Percentiles rank a stretch among this genome's conserved stretches.
phyloP scores from a whole-genome alignment of 23 red algal genomes.

The Pyropia haitanensis region DNA sequence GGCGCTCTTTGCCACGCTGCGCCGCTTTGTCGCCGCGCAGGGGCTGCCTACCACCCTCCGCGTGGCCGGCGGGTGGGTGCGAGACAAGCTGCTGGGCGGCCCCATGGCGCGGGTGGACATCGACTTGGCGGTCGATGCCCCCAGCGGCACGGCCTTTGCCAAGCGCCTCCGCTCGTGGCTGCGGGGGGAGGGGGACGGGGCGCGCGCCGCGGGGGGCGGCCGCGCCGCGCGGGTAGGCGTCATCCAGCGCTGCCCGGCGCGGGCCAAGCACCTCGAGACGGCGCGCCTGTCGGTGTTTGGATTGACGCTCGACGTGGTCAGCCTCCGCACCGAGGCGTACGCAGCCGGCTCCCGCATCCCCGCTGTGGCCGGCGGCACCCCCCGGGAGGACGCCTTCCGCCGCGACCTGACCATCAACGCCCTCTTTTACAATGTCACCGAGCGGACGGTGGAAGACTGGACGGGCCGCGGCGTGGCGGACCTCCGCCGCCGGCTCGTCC shows the following conservation, averaged over 20 bases:
- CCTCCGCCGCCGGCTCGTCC: conserved; percentile 6
- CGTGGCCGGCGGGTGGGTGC: conserved; percentile 43
- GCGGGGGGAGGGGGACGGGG: no score
- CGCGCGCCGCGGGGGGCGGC: no score
- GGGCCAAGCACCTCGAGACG: conserved; percentile 42
- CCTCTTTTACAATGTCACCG: conserved; percentile 39
- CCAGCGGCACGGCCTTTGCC: conserved; percentile 18
- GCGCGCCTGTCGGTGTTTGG: conserved; percentile 17
- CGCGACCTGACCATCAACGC: conserved; percentile 51
- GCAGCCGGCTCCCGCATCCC: conserved; percentile 11
- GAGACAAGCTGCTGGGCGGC: conserved; percentile 32
- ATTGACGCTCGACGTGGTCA: conserved; percentile 12
- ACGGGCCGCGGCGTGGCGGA: conserved; percentile 16
- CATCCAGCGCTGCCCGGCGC: conserved; percentile 19
- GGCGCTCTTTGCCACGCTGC: no score
- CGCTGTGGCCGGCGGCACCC: conserved; percentile 8
- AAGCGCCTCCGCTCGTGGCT: not conserved
- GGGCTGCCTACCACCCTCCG: no score
- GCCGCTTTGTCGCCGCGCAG: no score
- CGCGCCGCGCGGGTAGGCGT: not conserved
- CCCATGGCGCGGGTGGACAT: conserved; percentile 2
- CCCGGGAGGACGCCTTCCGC: conserved; percentile 16
- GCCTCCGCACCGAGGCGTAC: conserved; percentile 30
- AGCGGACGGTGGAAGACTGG: conserved; percentile 20
- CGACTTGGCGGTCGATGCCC: conserved; percentile 17